Percentiles rank a stretch among this genome's conserved stretches.
Conservation (phyloP, 768 basidiomycete genomes). For the Boletus reticuloceps region DNA sequence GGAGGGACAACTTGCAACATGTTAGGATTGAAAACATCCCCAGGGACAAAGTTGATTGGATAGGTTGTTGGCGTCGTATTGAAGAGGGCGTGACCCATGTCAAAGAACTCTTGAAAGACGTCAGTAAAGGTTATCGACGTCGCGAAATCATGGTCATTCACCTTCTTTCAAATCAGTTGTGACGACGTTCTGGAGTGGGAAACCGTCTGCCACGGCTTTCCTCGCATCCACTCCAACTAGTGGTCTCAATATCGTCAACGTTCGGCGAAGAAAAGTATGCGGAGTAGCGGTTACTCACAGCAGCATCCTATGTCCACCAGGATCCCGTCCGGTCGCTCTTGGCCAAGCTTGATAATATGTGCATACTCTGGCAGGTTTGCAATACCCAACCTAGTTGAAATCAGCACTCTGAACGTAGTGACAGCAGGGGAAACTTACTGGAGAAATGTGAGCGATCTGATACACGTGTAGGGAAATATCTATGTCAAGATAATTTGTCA, state of each 20-base stretch:
- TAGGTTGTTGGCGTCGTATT: slow-evolving; percentile 50
- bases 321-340: slow-evolving; percentile 35
- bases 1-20: slow-evolving; percentile 38
- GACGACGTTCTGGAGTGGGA: slow-evolving; percentile 39
- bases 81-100: slow-evolving; percentile 61
- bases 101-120: slow-evolving; percentile 47
- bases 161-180: slow-evolving; percentile 39
- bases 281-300: slow-evolving; percentile 30
- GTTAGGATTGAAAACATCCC: slow-evolving; percentile 49
- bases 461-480: slow-evolving; percentile 30
- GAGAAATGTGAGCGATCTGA: slow-evolving; percentile 24
- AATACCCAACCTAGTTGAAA: slow-evolving; percentile 9
- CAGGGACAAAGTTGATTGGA: slow-evolving; percentile 50
- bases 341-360: slow-evolving; percentile 34
- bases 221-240: slow-evolving; percentile 35
- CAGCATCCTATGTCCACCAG: slow-evolving; percentile 48
- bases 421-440: slow-evolving; percentile 7
- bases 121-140: neutral
- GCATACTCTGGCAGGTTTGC: slow-evolving; percentile 17
- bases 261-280: neutral
- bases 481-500: neutral
- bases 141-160: slow-evolving; percentile 1
- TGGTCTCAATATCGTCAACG: neutral
- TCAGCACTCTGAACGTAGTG: neutral
- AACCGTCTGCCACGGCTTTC: slow-evolving; percentile 42